phyloP scores from a whole-genome alignment of 2,329 filamentous ascomycete genomes.

The Blastomyces emzantsi region DNA sequence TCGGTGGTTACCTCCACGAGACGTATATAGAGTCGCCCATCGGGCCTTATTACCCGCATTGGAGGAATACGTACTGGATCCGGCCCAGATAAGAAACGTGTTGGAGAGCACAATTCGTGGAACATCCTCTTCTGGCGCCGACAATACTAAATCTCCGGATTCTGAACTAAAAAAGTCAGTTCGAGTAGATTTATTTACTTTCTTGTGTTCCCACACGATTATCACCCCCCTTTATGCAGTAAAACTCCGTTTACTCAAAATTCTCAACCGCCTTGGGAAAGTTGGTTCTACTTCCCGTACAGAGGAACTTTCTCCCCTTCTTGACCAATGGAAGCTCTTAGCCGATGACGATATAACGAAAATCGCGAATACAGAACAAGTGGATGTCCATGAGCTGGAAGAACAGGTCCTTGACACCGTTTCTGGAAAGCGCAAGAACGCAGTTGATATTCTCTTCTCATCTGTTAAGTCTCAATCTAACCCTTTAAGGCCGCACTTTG shows the following conservation, averaged over 20 bases:
- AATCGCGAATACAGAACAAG: slow-evolving; percentile 42
- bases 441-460: slow-evolving; percentile 45
- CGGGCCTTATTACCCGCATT: slow-evolving; percentile 62
- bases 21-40: slow-evolving; percentile 53
- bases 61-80: slow-evolving; percentile 80
- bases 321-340: slow-evolving; percentile 59
- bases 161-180: slow-evolving; percentile 53
- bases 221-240: slow-evolving; percentile 58
- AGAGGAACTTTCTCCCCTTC: slow-evolving; percentile 63
- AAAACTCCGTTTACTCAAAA: slow-evolving; percentile 61
- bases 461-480: slow-evolving; percentile 41
- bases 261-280: slow-evolving; percentile 63
- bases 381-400: slow-evolving; percentile 44
- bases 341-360: slow-evolving; percentile 43
- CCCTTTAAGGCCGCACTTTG: slow-evolving; percentile 45
- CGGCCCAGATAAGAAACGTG: slow-evolving; percentile 57
- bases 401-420: slow-evolving; percentile 46
- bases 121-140: slow-evolving; percentile 24
- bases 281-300: slow-evolving; percentile 63
- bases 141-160: slow-evolving; percentile 30
- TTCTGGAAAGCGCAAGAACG: slow-evolving; percentile 49
- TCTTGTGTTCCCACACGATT: slow-evolving; percentile 63
- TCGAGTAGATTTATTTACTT: slow-evolving; percentile 58
- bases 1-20: slow-evolving; percentile 50
- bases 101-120: slow-evolving; percentile 55